phyloP scores from a whole-genome alignment of 78 protist genomes.

The Paratrimastix pyriformis region DNA sequence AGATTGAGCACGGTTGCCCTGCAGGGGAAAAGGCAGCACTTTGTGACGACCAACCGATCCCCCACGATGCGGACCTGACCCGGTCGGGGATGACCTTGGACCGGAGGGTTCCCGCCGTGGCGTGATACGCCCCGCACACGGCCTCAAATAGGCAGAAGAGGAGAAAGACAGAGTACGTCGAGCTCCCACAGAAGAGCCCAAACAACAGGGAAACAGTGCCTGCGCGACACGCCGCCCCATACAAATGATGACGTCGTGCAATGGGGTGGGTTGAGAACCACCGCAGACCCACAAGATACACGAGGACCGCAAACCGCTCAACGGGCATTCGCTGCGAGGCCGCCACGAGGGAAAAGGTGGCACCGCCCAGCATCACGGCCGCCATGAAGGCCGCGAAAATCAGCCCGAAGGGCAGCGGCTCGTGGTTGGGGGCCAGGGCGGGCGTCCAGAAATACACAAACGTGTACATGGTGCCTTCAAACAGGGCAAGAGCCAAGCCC shows the following conservation, averaged over 20 bases:
- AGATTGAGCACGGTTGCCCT: conserved; percentile 68
- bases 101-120: conserved; percentile 59
- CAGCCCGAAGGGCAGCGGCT: conserved; percentile 50
- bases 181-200: too few species aligned
- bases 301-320: too few species aligned
- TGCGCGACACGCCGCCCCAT: too few species aligned
- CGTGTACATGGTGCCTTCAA: conserved; percentile 83
- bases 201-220: too few species aligned
- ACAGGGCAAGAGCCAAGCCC: conserved; percentile 60
- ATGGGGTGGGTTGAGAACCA: too few species aligned
- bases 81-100: neutral
- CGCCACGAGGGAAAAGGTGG: conserved; percentile 10
- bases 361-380: conserved; percentile 68
- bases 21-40: too few species aligned
- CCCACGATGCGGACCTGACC: too few species aligned
- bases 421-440: conserved; percentile 11
- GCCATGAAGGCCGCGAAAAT: conserved; percentile 77
- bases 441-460: conserved; percentile 93
- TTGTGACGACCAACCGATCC: too few species aligned
- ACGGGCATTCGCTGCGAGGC: neutral
- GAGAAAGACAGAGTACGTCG: too few species aligned
- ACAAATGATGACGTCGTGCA: too few species aligned
- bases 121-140: conserved; percentile 70
- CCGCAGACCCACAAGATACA: too few species aligned
- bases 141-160: conserved; percentile 65